Base-by-base conservation (phyloP, 2,329 filamentous ascomycete genomes). In the Cordyceps farinosa region DNA sequence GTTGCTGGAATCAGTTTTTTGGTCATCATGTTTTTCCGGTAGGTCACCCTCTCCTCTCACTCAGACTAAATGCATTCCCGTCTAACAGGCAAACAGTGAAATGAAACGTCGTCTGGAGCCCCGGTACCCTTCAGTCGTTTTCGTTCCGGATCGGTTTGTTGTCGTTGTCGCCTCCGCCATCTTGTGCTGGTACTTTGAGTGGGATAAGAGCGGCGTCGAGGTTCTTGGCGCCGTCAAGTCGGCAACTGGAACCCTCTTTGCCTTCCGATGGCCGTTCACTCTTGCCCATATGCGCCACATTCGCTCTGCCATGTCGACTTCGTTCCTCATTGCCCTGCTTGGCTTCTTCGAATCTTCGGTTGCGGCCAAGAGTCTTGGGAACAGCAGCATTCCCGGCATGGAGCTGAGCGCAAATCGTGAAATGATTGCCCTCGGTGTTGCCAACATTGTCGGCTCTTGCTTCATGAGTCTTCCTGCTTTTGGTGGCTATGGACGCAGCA, bases 341-440 rank as follows among this genome's bases (percentile, higher is more conserved):
- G 95, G 95, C n/a, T 99, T 99, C 77, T 99, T 99, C 70, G 95
- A 99, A 76, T 97, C 92, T 3, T 97, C 92, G 0, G 92, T 99
- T 13, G 95, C 95, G 1, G 95, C 95, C 42, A 98, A 98, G 77
- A 94, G 91, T 66, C 79, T 99, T 7, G 85, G 85, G 48, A 80
- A 80, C 57, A 85, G 89, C 66, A 86, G 86, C 10, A 88, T 97
- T 38, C 85, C 90, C 65, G 90, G 87, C 38, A 91, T 97, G 73
- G 86, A 90, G 59, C 81, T 97, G 48, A 97, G 92, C 72, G 86
- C 95, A 1, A 99, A 99, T 73, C 84, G 95, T 54, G 95, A 99
- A 74, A 87, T 99, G 67, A 91, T 98, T 57, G 94, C 95, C 0
- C 81, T 99, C 0, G 95, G 95, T 1, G 84, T 91, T 7, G 92